Evolutionary conservation across 2,329 filamentous ascomycete genomes (phyloP), one percentile per base, ranked within the genome.

Genomic region (Stagonosporopsis vannaccii): DNA sequence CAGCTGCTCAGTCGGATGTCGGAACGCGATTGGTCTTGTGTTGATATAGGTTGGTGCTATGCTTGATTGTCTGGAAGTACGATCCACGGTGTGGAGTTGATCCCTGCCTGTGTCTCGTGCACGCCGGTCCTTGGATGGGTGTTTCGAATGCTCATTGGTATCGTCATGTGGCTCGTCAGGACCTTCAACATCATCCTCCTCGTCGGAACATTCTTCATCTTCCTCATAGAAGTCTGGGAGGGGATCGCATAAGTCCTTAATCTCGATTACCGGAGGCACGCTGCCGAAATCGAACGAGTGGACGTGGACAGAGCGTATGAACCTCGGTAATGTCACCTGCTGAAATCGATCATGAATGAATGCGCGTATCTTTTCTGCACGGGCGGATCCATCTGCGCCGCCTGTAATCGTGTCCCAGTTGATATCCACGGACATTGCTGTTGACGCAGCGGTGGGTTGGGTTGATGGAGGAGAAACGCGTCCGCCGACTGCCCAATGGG

Each of bases 321-420:
- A 97, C 70, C 92, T 90, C 56, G 95, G 95, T 42, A 99, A 84
- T 23, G 90, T 85, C 61, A 98, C 89, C 59, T 92, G 87, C 79
- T 99, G 95, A 78, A 99, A 99, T 71, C 93, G 95, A 73, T 92
- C 89, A 78, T 99, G 92, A 68, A 99, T 90, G 79, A 99, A 99
- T 69, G 88, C 87, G 63, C 94, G 90, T 77, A 99, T 96, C 61
- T 85, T 85, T 73, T 92, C 89, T 44, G 94, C 92, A 59, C 97
- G 87, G 50, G 87, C 90, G 62, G 88, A 84, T 52, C 95, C 94
- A 77, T 98, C 94, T 44, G 92, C 87, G 25, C 95, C 95, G 60
- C 87, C 88, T 20, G 94, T 98, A 72, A 98, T 86, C 60, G 90
- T 90, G 71, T 95, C 89, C 95, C 95, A 99, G 78, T 96, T 92